Evolutionary conservation across 192 early-diverging fungal species (phyloP).

Genomic region (Linnemannia zychae): DNA sequence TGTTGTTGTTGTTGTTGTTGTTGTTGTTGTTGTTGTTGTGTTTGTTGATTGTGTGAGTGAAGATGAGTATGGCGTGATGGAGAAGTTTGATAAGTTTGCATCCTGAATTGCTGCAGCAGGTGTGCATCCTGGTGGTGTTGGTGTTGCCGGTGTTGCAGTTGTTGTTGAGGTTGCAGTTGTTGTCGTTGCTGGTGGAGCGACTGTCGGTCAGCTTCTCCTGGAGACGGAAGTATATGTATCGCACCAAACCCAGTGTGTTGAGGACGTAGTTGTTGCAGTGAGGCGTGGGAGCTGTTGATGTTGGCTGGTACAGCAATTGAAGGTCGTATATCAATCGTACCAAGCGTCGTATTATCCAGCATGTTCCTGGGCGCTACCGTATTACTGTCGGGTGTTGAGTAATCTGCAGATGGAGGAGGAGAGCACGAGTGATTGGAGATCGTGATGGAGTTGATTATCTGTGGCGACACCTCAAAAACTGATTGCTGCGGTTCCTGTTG

Average conservation of each 20-base stretch:
- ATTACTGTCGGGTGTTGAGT: background rate
- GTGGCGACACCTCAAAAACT: background rate
- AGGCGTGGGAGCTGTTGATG: constrained; percentile 23
- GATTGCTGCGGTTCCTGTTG: background rate
- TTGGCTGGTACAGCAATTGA: constrained; percentile 28
- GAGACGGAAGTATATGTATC: background rate
- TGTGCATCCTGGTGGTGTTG: background rate
- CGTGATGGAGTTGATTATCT: constrained; percentile 1
- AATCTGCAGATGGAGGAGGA: background rate
- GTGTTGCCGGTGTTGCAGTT: background rate
- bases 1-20: constrained; percentile 10
- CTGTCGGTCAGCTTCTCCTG: background rate
- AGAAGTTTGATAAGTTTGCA: constrained; percentile 6
- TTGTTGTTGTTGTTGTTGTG: constrained; percentile 9
- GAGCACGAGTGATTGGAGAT: constrained; percentile 10
- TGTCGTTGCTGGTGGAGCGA: background rate
- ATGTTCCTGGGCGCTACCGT: background rate
- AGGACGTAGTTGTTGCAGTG: constrained; percentile 8
- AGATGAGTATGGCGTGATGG: background rate
- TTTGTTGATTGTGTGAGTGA: constrained; percentile 7
- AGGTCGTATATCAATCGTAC: constrained; percentile 12
- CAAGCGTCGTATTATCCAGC: background rate
- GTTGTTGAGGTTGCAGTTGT: background rate
- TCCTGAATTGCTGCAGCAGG: background rate
- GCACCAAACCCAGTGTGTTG: background rate